phyloP scores from a whole-genome alignment of 1,139 yeast genomes.

The Candida sp. region DNA sequence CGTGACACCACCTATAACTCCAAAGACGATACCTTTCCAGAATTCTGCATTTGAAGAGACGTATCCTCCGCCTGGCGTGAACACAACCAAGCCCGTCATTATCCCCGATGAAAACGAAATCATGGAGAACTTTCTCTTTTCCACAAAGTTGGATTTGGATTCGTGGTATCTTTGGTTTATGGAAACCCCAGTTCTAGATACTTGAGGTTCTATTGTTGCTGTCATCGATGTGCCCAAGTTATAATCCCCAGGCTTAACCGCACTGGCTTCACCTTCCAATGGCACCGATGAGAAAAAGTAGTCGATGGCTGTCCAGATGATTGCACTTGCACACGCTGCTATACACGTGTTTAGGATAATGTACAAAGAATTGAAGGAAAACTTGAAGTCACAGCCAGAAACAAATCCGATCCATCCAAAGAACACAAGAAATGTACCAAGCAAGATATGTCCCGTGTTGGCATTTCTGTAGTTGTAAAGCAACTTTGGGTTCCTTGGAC shows the following conservation, averaged over 20 bases:
- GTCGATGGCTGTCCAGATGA: slow-evolving; percentile 45
- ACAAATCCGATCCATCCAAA: slow-evolving; percentile 53
- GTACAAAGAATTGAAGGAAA: slow-evolving; percentile 35
- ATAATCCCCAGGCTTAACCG: background rate
- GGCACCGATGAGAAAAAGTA: slow-evolving; percentile 45
- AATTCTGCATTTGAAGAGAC: slow-evolving; percentile 38
- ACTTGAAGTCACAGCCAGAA: slow-evolving; percentile 49
- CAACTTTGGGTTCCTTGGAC: slow-evolving; percentile 51
- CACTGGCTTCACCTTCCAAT: slow-evolving; percentile 24
- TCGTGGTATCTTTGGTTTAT: slow-evolving; percentile 24
- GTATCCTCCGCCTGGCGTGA: slow-evolving; percentile 53
- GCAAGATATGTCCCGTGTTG: slow-evolving; percentile 45
- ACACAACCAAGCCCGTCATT: slow-evolving; percentile 48
- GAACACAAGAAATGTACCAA: slow-evolving; percentile 52
- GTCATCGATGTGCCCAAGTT: background rate
- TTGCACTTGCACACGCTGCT: slow-evolving; percentile 39
- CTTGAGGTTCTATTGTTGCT: slow-evolving; percentile 1
- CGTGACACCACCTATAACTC: slow-evolving; percentile 39
- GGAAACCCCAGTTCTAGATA: slow-evolving; percentile 24
- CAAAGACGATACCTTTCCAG: slow-evolving; percentile 48
- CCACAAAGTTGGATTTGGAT: slow-evolving; percentile 20
- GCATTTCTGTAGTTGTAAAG: slow-evolving; percentile 42
- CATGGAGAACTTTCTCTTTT: slow-evolving; percentile 39
- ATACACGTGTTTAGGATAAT: slow-evolving; percentile 39
- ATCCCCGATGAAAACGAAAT: slow-evolving; percentile 47